Base-by-base conservation (phyloP, 495 filamentous ascomycete species). In the Podospora pseudocomata region DNA sequence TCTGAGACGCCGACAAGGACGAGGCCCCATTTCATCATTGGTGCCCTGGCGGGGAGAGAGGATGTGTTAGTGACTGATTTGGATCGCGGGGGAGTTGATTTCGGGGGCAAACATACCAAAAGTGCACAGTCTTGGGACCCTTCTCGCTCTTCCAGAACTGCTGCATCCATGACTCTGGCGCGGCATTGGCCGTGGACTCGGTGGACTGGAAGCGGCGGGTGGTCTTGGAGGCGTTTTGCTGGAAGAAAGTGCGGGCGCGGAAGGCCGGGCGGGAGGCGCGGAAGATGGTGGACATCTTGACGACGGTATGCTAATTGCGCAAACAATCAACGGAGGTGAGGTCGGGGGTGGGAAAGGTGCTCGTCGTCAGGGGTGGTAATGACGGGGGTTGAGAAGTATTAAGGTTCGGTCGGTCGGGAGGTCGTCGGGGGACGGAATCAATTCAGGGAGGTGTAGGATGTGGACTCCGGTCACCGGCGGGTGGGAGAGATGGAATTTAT, bases 1-100 rank as follows among this genome's bases (percentile, higher is more conserved):
- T 99, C 95, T 71, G 91, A 87, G 80, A 96, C 86, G 77, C 95
- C 95, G 67, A 96, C 91, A 69, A 99, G 83, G 78, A 97, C 95
- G 71, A 99, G 80, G 70, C 82, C 86, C 95, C 95, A 99, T 89
- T 97, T 99, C 91, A 97, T 96, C 44, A 99, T 88, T 34, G 94
- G 94, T 27, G 94, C 95, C 93, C 92, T 94, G 72, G 30, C 4
- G 7, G 7, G 30, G 30, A 32, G 30, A 32, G 30, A 32, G 13
- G 20, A 20, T 20, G 4, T 26, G 19, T 58, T 18, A 26, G 19
- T 20, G 2, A 58, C 5, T 58, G 5, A 5, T 58, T 19, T 19
- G 15, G n/a, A 58, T 58, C 4, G 27, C 34, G 11, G 16, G 3
- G 18, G 26, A 1, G 23, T 23, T 23, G 23, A 23, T 23, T 23